Base-by-base conservation (phyloP, 2,329 filamentous ascomycete genomes). In the Monosporascus sp. region DNA sequence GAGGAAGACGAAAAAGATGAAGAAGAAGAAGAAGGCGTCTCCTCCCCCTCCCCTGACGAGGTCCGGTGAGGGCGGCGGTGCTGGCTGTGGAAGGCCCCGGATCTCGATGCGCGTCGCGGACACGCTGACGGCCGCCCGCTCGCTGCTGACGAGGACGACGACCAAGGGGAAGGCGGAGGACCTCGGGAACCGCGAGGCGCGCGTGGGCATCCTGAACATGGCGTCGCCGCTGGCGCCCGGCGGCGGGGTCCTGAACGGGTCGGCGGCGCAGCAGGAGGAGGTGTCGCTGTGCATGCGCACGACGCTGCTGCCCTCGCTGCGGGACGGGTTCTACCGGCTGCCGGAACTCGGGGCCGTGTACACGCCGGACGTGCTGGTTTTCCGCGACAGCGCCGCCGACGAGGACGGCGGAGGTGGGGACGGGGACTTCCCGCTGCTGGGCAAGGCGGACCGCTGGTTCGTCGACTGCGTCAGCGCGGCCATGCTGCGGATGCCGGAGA, bases 241-340 rank as follows among this genome's bases (percentile, higher is more conserved):
- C 14, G 84, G 83, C 7, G 84, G 84, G 0, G 78, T 86, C 31
- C 66, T 86, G 0, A 75, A 76, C 15, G 84, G 84, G 20, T 80
- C 82, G 0, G 78, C 78, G 8, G 78, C 77, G 4, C 81, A 85
- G 56, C 83, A 87, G 61, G 84, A 86, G 56, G 84, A 87, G 61
- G 84, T 86, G 61, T 80, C 75, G 24, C 72, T 87, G 2, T 87
- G 84, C 61, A 74, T 79, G 58, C 78, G 81, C 17, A 84, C 79
- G 3, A 86, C 83, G 0, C 70, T 86, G 0, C 76, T 82, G 5
- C 77, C 82, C 0, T 82, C 82, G 0, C 72, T 87, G 1, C 74
- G 73, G 17, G 80, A 86, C 37, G 69, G 74, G 7, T 83, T 78
- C 63, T 86, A 87, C 64, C 77, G 81, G 0, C 70, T 87, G 1